Evolutionary conservation across 2,329 filamentous ascomycete species (phyloP).

Genomic region (Venturia nashicola): DNA sequence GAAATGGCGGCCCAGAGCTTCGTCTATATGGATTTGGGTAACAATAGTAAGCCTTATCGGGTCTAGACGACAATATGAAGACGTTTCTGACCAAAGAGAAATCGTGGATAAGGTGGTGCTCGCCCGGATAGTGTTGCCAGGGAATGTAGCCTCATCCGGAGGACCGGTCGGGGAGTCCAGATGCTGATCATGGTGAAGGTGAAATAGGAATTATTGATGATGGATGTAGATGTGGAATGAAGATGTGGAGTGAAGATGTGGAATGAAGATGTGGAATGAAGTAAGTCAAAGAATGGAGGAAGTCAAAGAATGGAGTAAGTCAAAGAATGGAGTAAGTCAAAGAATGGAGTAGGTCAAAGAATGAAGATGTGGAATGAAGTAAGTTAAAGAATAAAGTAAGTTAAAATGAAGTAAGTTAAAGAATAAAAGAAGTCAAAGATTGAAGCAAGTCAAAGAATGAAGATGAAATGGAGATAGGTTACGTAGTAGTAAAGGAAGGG

Average conservation of each 20-base stretch:
- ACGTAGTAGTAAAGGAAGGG: not conserved
- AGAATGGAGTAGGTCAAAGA: not conserved
- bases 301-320: no score
- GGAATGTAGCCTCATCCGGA: not conserved
- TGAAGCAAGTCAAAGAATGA: not conserved
- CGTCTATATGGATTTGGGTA: not conserved
- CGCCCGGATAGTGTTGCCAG: not conserved
- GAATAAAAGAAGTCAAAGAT: no score
- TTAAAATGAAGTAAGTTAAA: no score
- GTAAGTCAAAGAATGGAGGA: no score
- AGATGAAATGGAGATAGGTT: not conserved
- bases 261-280: not conserved
- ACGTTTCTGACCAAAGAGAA: not conserved
- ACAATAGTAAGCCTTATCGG: not conserved
- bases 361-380: no score
- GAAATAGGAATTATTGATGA: not conserved
- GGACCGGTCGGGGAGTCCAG: not conserved
- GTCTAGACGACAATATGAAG: not conserved
- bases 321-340: no score
- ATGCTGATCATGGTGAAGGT: not conserved
- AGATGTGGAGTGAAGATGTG: not conserved
- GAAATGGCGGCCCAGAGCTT: not conserved
- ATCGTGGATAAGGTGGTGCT: not conserved
- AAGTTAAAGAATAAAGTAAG: no score
- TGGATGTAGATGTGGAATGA: not conserved